Percentiles rank a stretch among this genome's conserved stretches.
These are phyloP conservation scores for Saururus chinensis DNA, from an alignment of 164 flowering plant genomes.

Conservation along the genomic window DNA sequence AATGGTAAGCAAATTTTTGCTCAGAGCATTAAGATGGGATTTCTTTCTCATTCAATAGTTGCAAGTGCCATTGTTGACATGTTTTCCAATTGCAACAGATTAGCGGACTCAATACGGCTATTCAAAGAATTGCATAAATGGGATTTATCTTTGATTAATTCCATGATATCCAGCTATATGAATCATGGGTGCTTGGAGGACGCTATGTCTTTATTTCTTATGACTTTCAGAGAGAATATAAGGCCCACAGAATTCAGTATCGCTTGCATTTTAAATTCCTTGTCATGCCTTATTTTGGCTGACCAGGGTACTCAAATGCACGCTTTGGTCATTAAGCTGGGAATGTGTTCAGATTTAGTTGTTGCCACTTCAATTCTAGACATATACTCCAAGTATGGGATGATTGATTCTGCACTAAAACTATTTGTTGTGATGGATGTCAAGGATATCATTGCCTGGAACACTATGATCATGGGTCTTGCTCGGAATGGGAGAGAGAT, in stretches of 20 bases:
- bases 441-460: conserved; percentile 57
- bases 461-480: conserved; percentile 46
- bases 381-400: conserved; percentile 44
- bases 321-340: conserved; percentile 38
- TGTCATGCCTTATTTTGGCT: conserved; percentile 16
- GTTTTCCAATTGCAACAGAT: conserved; percentile 64
- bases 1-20: conserved; percentile 53
- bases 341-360: conserved; percentile 31
- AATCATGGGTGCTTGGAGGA: conserved; percentile 26
- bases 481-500: conserved; percentile 30
- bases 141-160: conserved; percentile 42
- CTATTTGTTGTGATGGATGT: conserved; percentile 25
- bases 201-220: conserved; percentile 33
- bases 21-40: conserved; percentile 41
- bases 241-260: conserved; percentile 47
- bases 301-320: conserved; percentile 49
- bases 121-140: conserved; percentile 31
- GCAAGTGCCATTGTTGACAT: conserved; percentile 62
- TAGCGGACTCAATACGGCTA: conserved; percentile 39
- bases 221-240: conserved; percentile 23
- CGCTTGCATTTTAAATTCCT: conserved; percentile 32
- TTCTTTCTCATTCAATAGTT: conserved; percentile 45
- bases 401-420: conserved; percentile 24
- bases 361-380: conserved; percentile 50
- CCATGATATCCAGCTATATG: conserved; percentile 52